These are phyloP conservation scores for Scenedesmus sp. DNA, from an alignment of 163 green algal genomes.

Conservation along the genomic window DNA sequence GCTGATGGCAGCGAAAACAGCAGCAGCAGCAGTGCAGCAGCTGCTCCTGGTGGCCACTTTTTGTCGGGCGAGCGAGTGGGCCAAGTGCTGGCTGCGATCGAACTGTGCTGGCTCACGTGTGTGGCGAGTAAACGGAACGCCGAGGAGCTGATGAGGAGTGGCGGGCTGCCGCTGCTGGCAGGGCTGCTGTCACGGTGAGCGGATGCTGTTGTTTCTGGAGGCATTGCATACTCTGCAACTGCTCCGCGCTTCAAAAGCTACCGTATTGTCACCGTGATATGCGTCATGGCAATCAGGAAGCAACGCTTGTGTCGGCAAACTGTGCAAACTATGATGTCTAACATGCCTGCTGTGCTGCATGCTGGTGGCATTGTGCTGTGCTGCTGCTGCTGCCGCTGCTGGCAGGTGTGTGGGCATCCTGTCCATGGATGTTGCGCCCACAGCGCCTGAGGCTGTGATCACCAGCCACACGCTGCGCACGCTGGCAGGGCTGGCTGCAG, in stretches of 20 bases:
- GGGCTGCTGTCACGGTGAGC: slow-evolving; percentile 77
- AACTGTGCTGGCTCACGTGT: slow-evolving; percentile 94
- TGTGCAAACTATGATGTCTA: neutral
- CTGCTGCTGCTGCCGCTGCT: neutral
- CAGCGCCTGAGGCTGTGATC: slow-evolving; percentile 65
- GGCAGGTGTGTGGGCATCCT: slow-evolving; percentile 69
- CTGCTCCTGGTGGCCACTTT: slow-evolving; percentile 22
- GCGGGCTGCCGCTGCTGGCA: slow-evolving; percentile 79
- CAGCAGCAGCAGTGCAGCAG: neutral
- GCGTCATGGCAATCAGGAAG: too few relatives aligned
- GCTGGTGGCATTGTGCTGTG: slow-evolving; percentile 2
- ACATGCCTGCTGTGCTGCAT: neutral
- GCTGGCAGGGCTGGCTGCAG: slow-evolving; percentile 81
- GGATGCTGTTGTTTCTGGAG: neutral
- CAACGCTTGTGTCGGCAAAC: too few relatives aligned
- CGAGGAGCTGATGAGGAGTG: slow-evolving; percentile 88
- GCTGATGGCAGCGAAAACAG: neutral
- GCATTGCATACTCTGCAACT: neutral
- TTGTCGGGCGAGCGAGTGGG: slow-evolving; percentile 34
- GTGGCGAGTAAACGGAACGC: slow-evolving; percentile 85
- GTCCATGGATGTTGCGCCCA: slow-evolving; percentile 65
- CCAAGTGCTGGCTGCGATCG: slow-evolving; percentile 70
- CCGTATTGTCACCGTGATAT: too few relatives aligned
- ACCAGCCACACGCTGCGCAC: slow-evolving; percentile 76
- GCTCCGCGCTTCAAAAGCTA: neutral